Evolutionary conservation across 371 early-diverging fungal species (phyloP), one percentile per base, ranked within the genome.

Genomic region (Syncephalastrum sp.): DNA sequence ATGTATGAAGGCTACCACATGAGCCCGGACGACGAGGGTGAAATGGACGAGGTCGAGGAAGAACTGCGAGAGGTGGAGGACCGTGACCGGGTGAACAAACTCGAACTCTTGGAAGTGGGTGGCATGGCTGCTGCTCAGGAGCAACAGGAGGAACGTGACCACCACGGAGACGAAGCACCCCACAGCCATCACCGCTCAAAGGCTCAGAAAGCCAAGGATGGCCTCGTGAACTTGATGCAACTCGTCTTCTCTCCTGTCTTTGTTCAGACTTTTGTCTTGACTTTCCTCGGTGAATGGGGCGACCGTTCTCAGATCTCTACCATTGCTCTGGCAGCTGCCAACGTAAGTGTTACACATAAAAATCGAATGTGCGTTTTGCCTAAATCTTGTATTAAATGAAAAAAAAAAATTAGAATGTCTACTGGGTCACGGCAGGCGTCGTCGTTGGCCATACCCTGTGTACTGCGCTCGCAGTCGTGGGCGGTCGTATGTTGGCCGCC

Each of bases 231-330:
- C 54, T 62, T 86, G 62, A 69, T 83, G 72, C 84, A 85, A 38
- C 70, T 87, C 57, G 70, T 91, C 17, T 83, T 96, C 54, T 92
- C 96, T 21, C 96, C 98, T 1, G 82, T 94, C 19, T 96, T 93
- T 80, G 88, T 97, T 10, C 92, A 98, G 72, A 91, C 93, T 0
- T 97, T 97, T 80, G 84, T 92, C 27, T 74, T 98, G 67, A 95
- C 94, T 42, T 96, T 98, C 56, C 64, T 98, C 61, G 98, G 96
- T 47, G 98, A 98, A 68, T 97, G 98, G 98, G 97, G 97, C 10
- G 98, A 97, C 71, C 86, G 97, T 25, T 94, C 94, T 49, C 96
- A 97, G 72, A 85, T 92, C 53, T 84, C 92, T 14, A 95, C 97
- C 2, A 95, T 98, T 65, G 96, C 95, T 24, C 74, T 97, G 54